These are phyloP conservation scores for Candida andamanensis DNA, from an alignment of 805 yeast species.

Conservation along the genomic window DNA sequence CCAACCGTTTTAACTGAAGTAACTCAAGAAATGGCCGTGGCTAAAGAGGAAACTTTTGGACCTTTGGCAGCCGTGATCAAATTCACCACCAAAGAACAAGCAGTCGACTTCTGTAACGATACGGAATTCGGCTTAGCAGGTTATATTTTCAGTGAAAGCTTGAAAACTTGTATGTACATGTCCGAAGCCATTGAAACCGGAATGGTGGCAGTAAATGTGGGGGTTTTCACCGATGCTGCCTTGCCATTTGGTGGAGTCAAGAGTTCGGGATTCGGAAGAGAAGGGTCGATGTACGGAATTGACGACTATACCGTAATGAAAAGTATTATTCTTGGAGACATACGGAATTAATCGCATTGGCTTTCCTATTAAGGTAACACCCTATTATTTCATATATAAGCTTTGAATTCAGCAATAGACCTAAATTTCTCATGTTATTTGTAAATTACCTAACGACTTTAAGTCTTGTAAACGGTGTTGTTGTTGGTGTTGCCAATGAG, in stretches of 20 bases:
- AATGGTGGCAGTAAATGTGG: constrained; percentile 60
- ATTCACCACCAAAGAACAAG: constrained; percentile 52
- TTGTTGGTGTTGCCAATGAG: neutral
- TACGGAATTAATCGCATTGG: constrained; percentile 14
- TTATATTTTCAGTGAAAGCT: constrained; percentile 50
- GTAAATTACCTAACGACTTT: neutral
- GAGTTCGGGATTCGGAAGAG: constrained; percentile 77
- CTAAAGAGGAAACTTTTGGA: constrained; percentile 60
- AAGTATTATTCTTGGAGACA: constrained; percentile 46
- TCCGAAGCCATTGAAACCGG: constrained; percentile 59
- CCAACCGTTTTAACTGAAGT: constrained; percentile 54
- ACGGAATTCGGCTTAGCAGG: constrained; percentile 56
- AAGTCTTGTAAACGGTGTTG: neutral
- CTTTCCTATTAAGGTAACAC: neutral
- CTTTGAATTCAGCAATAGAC: neutral
- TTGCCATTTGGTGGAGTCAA: constrained; percentile 75
- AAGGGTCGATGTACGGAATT: constrained; percentile 70
- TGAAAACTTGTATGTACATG: constrained; percentile 46
- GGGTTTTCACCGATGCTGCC: constrained; percentile 53
- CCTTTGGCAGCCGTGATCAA: constrained; percentile 56
- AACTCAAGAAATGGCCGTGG: constrained; percentile 45
- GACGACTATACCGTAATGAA: constrained; percentile 66
- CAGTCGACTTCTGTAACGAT: constrained; percentile 48
- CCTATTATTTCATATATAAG: neutral
- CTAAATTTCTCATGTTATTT: neutral